Evolutionary conservation across 495 filamentous ascomycete species (phyloP).

Genomic region (Aspergillus sclerotioniger): DNA sequence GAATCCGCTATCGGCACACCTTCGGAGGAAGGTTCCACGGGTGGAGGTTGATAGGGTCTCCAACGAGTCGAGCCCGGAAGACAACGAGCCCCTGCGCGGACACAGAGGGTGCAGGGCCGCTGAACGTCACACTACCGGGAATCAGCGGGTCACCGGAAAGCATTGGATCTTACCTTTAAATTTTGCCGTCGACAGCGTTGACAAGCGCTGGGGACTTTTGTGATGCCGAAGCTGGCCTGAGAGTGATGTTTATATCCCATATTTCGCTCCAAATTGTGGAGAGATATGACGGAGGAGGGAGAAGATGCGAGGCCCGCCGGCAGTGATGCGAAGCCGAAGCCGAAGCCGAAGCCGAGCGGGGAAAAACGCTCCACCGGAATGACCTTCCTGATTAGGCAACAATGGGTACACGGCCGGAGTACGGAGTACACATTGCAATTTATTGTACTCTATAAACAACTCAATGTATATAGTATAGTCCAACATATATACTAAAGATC

Average conservation of each 20-base stretch:
- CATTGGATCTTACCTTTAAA: conserved; percentile 9
- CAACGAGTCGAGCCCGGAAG: conserved; percentile 1
- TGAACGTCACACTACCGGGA: conserved; percentile 17
- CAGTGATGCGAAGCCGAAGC: too few relatives aligned
- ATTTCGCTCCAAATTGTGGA: neutral
- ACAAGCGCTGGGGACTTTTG: conserved; percentile 11
- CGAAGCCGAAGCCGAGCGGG: neutral
- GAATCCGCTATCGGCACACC: neutral
- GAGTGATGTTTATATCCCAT: neutral
- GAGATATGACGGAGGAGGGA: neutral
- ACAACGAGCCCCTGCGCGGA: conserved; percentile 7
- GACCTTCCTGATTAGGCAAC: neutral
- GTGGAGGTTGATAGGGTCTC: conserved; percentile 36
- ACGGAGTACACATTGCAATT: too few relatives aligned
- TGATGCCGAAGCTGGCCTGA: neutral
- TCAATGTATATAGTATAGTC: too few relatives aligned
- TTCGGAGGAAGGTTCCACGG: neutral
- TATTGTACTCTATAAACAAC: too few relatives aligned
- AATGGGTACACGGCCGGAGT: too few relatives aligned
- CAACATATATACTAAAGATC: too few relatives aligned
- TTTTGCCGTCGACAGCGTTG: conserved; percentile 17
- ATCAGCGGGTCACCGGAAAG: neutral
- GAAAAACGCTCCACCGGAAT: neutral
- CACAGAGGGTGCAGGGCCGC: conserved; percentile 17
- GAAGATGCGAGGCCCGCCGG: neutral